Evolutionary conservation across 2,329 filamentous ascomycete genomes (phyloP), one percentile per base, ranked within the genome.

Genomic region (Botrytis porri): DNA sequence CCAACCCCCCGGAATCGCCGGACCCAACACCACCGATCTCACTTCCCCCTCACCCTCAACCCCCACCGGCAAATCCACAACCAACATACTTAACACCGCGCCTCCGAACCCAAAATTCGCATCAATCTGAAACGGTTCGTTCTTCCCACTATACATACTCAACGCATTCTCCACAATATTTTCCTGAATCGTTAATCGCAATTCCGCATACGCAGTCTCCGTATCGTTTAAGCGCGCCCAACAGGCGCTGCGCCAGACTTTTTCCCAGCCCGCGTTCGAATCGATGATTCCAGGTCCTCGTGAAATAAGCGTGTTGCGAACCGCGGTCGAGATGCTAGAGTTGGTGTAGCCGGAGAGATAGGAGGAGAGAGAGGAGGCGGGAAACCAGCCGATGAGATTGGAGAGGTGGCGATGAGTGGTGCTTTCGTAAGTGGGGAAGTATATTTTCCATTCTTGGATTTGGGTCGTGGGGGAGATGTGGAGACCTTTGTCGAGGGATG

Each of bases 121-220:
- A 77, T 89, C 87, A 73, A 89, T 88, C 80, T 89, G 87, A 75
- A 89, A 89, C 1, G 87, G 86, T 64, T 80, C 79, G 9, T 82
- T 79, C 16, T 80, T 77, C 0, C 82, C 85, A 14, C 75, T 80
- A 76, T 88, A 89, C 83, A 88, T 86, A 60, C 82, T 84, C 43
- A 88, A 79, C 3, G 84, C 83, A 75, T 88, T 89, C 0, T 72
- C 79, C 0, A 82, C 86, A 37, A 87, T 84, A 75, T 88, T 88
- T 54, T 82, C 79, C 35, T 83, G 80, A 25, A 88, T 83, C 1
- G 86, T 83, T 57, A 85, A 85, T 8, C 83, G 81, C 25, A 88
- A 79, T 72, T 87, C 82, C 29, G 82, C 82, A 74, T 88, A 83
- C 0, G 88, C 86, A 72, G 79, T 75, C 0, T 83, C 83, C 0